A percentile compares a stretch with the other conserved stretches of the same genome.
phyloP scores from a whole-genome alignment of 345 rosid species.

The Rubroshorea leprosula region DNA sequence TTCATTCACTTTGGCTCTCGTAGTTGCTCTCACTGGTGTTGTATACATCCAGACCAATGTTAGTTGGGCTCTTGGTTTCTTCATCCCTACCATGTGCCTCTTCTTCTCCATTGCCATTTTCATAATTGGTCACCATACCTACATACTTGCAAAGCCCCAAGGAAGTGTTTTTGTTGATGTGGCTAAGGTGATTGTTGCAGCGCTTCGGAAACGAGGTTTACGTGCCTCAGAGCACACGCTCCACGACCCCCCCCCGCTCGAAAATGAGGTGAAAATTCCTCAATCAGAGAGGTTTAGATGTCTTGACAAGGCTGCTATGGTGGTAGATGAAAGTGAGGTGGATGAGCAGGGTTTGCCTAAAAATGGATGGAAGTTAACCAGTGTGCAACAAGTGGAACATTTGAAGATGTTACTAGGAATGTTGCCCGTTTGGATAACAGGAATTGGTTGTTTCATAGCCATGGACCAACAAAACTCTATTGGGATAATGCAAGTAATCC shows the following conservation, averaged over 20 bases:
- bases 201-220: slow-evolving; percentile 34
- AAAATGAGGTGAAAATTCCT: too few species aligned
- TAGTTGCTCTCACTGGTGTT: slow-evolving; percentile 53
- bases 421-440: slow-evolving; percentile 58
- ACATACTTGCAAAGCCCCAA: slow-evolving; percentile 39
- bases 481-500: slow-evolving; percentile 59
- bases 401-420: slow-evolving; percentile 43
- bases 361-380: slow-evolving; percentile 53
- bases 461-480: slow-evolving; percentile 59
- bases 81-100: slow-evolving; percentile 55
- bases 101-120: slow-evolving; percentile 45
- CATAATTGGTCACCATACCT: slow-evolving; percentile 45
- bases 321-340: slow-evolving; percentile 41
- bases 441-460: slow-evolving; percentile 52
- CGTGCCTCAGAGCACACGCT: slow-evolving; percentile 37
- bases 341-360: slow-evolving; percentile 35
- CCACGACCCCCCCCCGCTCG: too few species aligned
- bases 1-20: slow-evolving; percentile 46
- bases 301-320: slow-evolving; percentile 52
- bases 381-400: slow-evolving; percentile 56
- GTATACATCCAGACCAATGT: slow-evolving; percentile 58
- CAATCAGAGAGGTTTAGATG: slow-evolving; percentile 35
- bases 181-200: slow-evolving; percentile 43
- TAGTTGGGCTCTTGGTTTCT: slow-evolving; percentile 61
- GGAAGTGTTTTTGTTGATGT: slow-evolving; percentile 59